Conservation (phyloP, 805 yeast species). For the Pichia pseudocactophila region DNA sequence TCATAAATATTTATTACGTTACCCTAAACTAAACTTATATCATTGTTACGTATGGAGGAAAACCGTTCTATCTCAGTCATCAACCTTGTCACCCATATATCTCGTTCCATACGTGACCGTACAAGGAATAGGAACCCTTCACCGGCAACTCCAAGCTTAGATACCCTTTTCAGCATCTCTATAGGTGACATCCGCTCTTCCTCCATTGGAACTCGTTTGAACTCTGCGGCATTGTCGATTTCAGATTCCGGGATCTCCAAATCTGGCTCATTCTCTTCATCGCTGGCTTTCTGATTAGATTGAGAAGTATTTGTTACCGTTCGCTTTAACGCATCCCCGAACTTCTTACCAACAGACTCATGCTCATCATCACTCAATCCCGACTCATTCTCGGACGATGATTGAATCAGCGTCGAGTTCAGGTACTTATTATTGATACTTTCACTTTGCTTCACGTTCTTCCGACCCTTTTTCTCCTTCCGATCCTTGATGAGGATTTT, state of each 20-base stretch:
- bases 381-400: not conserved
- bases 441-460: not conserved
- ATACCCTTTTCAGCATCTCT: conserved; percentile 36
- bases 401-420: not conserved
- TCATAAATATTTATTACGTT: no score
- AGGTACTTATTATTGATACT: not conserved
- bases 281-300: no score
- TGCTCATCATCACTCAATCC: not conserved
- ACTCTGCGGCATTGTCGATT: no score
- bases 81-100: conserved; percentile 60
- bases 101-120: conserved; percentile 72
- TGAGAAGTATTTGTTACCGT: no score
- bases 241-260: no score
- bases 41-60: conserved; percentile 7
- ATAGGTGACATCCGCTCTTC: conserved; percentile 2
- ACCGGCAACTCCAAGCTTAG: conserved; percentile 59
- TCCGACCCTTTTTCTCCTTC: conserved; percentile 5
- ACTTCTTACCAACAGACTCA: not conserved
- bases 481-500: conserved; percentile 31
- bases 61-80: conserved; percentile 36
- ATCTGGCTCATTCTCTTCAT: no score
- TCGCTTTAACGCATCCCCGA: no score
- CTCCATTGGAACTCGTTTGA: no score
- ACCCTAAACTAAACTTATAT: conserved; percentile 5
- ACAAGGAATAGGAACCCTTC: conserved; percentile 68